Evolutionary conservation across 495 filamentous ascomycete genomes (phyloP).

Genomic region (Amphirosellinia nigrospora): DNA sequence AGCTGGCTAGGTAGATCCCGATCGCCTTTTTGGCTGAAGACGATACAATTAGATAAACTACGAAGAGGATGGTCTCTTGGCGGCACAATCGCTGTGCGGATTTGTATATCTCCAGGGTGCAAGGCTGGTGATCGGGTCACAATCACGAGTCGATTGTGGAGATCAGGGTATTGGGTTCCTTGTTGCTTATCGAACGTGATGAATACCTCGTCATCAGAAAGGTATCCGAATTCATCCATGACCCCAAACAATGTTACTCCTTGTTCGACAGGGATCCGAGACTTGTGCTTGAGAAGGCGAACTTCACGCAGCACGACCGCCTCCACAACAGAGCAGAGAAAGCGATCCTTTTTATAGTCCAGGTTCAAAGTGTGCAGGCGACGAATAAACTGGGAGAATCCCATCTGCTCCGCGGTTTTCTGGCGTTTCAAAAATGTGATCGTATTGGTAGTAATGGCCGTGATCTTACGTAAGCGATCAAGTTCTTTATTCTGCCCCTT

Average conservation of each 20-base stretch:
- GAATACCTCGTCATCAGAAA: constrained; percentile 72
- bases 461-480: constrained; percentile 60
- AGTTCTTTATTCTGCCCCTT: constrained; percentile 64
- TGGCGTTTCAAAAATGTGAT: constrained; percentile 65
- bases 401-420: constrained; percentile 59
- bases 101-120: constrained; percentile 81
- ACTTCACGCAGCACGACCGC: constrained; percentile 67
- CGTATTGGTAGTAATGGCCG: constrained; percentile 59
- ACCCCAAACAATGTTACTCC: constrained; percentile 78
- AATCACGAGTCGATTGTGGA: constrained; percentile 42
- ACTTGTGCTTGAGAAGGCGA: constrained; percentile 74
- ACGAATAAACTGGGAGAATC: constrained; percentile 64
- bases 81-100: constrained; percentile 55
- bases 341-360: constrained; percentile 67
- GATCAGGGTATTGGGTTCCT: constrained; percentile 28
- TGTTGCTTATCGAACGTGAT: constrained; percentile 51
- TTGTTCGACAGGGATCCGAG: constrained; percentile 70
- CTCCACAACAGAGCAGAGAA: constrained; percentile 69
- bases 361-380: constrained; percentile 58
- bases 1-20: constrained; percentile 79
- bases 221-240: constrained; percentile 77
- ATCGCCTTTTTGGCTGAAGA: constrained; percentile 71
- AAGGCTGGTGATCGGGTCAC: constrained; percentile 77
- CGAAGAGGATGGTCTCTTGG: constrained; percentile 66
- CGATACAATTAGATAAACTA: constrained; percentile 71